These are phyloP conservation scores for Mortierella sp. DNA, from an alignment of 371 early-diverging fungal species.

Conservation along the genomic window DNA sequence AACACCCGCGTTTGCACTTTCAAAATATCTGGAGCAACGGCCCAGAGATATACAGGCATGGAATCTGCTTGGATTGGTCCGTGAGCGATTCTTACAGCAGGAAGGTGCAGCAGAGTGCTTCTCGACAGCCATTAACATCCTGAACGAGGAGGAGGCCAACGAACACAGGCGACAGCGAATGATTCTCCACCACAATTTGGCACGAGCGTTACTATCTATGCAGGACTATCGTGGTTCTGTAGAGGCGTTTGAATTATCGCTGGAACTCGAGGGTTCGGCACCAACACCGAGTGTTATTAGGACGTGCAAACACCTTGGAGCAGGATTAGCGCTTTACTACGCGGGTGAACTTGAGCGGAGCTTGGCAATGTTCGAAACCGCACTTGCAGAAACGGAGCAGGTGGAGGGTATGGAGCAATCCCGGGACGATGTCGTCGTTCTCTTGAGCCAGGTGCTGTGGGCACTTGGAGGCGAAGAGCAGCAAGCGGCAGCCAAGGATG, in stretches of 20 bases:
- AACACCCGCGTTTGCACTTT: constrained; percentile 73
- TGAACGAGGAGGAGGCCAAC: constrained; percentile 51
- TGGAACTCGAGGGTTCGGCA: constrained; percentile 51
- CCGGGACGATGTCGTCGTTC: constrained; percentile 71
- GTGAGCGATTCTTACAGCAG: constrained; percentile 78
- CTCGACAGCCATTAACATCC: constrained; percentile 63
- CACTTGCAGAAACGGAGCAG: constrained; percentile 64
- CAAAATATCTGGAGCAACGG: constrained; percentile 77
- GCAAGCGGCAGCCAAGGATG: constrained; percentile 80
- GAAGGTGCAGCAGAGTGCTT: constrained; percentile 76
- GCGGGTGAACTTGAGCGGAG: constrained; percentile 71
- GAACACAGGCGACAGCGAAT: constrained; percentile 14
- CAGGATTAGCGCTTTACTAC: constrained; percentile 84
- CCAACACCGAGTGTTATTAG: constrained; percentile 46
- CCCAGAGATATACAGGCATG: constrained; percentile 68
- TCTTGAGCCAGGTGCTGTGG: constrained; percentile 89
- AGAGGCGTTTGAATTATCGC: constrained; percentile 48
- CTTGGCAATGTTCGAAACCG: constrained; percentile 77
- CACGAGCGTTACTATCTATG: constrained; percentile 29
- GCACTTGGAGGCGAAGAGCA: constrained; percentile 86
- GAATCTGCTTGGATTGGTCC: constrained; percentile 80
- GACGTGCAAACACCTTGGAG: constrained; percentile 70
- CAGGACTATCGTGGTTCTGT: constrained; percentile 48
- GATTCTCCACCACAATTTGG: constrained; percentile 41
- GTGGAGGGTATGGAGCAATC: constrained; percentile 53